Evolutionary conservation across 73 alveolate species (phyloP), one percentile per base, ranked within the genome.

Genomic region (Paramecium sonneborni): DNA sequence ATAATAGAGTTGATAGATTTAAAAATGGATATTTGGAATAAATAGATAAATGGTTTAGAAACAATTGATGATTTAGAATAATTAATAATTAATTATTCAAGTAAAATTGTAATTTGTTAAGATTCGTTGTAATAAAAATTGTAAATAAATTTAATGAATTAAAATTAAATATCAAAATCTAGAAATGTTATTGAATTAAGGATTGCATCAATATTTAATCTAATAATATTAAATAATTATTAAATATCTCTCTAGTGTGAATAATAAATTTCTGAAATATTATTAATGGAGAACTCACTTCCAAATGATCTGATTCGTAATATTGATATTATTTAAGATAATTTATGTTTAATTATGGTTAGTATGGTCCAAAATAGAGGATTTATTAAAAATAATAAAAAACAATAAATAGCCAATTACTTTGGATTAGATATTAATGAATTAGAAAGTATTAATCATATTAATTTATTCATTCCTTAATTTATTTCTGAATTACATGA

Each of bases 361-460:
- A 74, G 87, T 30, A 74, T 74, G 87, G 87, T 74, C 11, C 28
- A 74, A 74, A 8, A 32, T 74, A 74, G 87, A 74, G 87, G 87
- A 3, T 9, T 6, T 14, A 74, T 74, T 2, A 32, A 30, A 32
- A 74, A 74, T 38, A 21, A 11, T 32, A 35, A 74, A 14, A 74
- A 74, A 35, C 1, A 35, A 8, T 14, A 35, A 5, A 30, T 74
- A 32, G 56, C 56, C 15, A 32, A 74, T 30, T 74, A 74, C 35
- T 74, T 74, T 74, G 58, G 46, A 74, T 74, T 52, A 18, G 68
- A 52, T 18, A 21, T 52, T 3, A 5, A 52, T n/a, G 68, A 52
- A 52, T 1, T 52, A 23, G 68, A 52, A 52, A 52, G n/a, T 52
- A 18, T 18, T 18, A 52, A 52, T 52, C 68, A 52, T 67, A 67